These are phyloP conservation scores for Ophiosphaerella herpotricha DNA, from an alignment of 2,329 filamentous ascomycete genomes.

Conservation along the genomic window DNA sequence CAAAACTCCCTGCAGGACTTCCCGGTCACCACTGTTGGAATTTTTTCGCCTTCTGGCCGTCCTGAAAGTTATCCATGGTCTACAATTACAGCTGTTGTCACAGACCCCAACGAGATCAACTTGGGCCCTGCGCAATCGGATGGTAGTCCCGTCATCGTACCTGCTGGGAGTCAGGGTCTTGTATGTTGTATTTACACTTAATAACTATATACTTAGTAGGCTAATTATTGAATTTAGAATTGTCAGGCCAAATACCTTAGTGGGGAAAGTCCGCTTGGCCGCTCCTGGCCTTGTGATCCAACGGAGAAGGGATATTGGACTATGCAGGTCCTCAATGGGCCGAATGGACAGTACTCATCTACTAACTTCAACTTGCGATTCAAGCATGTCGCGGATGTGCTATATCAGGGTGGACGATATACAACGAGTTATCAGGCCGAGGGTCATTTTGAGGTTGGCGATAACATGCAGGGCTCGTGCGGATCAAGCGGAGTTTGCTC, in stretches of 20 bases:
- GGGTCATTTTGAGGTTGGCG: constrained; percentile 18
- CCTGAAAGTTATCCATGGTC: constrained; percentile 26
- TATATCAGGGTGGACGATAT: constrained; percentile 16
- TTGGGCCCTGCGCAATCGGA: constrained; percentile 10
- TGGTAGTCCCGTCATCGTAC: constrained; percentile 13
- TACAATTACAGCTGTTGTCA: constrained; percentile 27
- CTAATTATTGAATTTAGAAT: constrained; percentile 11
- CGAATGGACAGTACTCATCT: constrained; percentile 4
- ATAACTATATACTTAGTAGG: neutral
- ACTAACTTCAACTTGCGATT: constrained; percentile 30
- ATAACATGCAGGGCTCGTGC: constrained; percentile 22
- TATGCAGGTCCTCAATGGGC: constrained; percentile 22
- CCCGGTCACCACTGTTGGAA: constrained; percentile 17
- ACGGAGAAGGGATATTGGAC: constrained; percentile 27
- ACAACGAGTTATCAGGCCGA: constrained; percentile 18
- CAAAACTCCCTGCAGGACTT: constrained; percentile 23
- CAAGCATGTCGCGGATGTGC: constrained; percentile 20
- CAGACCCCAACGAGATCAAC: constrained; percentile 31
- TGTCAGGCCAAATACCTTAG: constrained; percentile 31
- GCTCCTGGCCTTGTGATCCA: constrained; percentile 30
- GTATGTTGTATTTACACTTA: neutral
- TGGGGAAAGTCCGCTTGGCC: constrained; percentile 20
- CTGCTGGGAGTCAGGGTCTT: constrained; percentile 21
- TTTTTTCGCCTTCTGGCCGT: constrained; percentile 18
- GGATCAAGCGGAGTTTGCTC: constrained; percentile 25